These are phyloP conservation scores for Postia placenta DNA, from an alignment of 768 basidiomycete species.

Conservation along the genomic window DNA sequence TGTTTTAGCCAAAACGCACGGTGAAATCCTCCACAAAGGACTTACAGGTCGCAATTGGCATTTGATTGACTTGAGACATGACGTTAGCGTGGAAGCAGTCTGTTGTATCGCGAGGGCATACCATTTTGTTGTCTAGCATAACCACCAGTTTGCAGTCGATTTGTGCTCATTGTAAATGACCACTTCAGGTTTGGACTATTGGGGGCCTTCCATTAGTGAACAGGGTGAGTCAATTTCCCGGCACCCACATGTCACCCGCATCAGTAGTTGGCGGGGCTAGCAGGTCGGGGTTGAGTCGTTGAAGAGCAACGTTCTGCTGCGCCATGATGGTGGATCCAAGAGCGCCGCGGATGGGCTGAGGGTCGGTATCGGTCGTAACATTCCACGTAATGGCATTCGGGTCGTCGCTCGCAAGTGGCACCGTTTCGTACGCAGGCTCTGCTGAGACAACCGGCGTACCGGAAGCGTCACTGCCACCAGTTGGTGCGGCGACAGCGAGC, in stretches of 20 bases:
- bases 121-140: constrained; percentile 62
- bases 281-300: constrained; percentile 49
- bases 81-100: neutral
- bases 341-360: constrained; percentile 38
- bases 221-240: too few species aligned
- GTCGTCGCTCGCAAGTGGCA: constrained; percentile 16
- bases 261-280: constrained; percentile 63
- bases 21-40: neutral
- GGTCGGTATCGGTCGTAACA: constrained; percentile 13
- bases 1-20: neutral
- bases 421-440: constrained; percentile 11
- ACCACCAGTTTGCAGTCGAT: constrained; percentile 52
- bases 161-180: constrained; percentile 59
- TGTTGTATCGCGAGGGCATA: constrained; percentile 9
- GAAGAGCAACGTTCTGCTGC: constrained; percentile 50
- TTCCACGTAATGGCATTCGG: constrained; percentile 17
- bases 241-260: constrained; percentile 40
- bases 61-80: constrained; percentile 26
- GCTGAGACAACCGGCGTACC: constrained; percentile 1
- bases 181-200: constrained; percentile 46
- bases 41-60: constrained; percentile 35
- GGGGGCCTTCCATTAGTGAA: neutral
- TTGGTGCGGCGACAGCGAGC: constrained; percentile 5
- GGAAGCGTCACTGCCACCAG: constrained; percentile 4
- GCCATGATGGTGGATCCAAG: constrained; percentile 47